phyloP scores from a whole-genome alignment of 2,329 filamentous ascomycete species.

The Phialophora tarda region DNA sequence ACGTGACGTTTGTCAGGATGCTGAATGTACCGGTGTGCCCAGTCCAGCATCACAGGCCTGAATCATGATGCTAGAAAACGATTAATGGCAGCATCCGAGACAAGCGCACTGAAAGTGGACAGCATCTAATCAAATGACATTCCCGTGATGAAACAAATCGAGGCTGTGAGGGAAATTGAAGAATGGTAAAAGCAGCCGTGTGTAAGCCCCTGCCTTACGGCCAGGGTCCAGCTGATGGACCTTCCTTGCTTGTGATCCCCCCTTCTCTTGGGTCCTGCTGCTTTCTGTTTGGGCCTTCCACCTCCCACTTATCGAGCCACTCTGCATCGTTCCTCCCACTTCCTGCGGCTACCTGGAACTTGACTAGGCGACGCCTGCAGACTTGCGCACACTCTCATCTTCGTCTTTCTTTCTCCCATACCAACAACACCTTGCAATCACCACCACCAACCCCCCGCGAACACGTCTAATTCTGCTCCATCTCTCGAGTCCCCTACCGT shows the following conservation, averaged over 20 bases:
- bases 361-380: slow-evolving; percentile 18
- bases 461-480: slow-evolving; percentile 17
- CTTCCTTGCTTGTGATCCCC: slow-evolving; percentile 10
- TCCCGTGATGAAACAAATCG: slow-evolving; percentile 25
- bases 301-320: slow-evolving; percentile 17
- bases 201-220: slow-evolving; percentile 11
- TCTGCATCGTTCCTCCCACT: slow-evolving; percentile 20
- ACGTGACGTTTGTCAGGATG: not conserved
- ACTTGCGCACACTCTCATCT: slow-evolving; percentile 22
- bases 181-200: slow-evolving; percentile 8
- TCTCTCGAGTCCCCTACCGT: slow-evolving; percentile 23
- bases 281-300: slow-evolving; percentile 14
- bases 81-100: not conserved
- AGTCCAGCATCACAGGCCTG: not conserved
- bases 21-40: not conserved
- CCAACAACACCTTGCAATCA: slow-evolving; percentile 25
- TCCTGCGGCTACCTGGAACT: slow-evolving; percentile 19
- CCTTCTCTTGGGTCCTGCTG: slow-evolving; percentile 3
- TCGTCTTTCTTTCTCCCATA: slow-evolving; percentile 22
- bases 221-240: slow-evolving; percentile 11
- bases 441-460: slow-evolving; percentile 21
- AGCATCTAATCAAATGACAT: slow-evolving; percentile 14
- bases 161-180: slow-evolving; percentile 21
- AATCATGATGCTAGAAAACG: not conserved
- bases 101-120: not conserved